These are phyloP conservation scores for Madurella fahalii DNA, from an alignment of 2,329 filamentous ascomycete genomes.

Conservation along the genomic window DNA sequence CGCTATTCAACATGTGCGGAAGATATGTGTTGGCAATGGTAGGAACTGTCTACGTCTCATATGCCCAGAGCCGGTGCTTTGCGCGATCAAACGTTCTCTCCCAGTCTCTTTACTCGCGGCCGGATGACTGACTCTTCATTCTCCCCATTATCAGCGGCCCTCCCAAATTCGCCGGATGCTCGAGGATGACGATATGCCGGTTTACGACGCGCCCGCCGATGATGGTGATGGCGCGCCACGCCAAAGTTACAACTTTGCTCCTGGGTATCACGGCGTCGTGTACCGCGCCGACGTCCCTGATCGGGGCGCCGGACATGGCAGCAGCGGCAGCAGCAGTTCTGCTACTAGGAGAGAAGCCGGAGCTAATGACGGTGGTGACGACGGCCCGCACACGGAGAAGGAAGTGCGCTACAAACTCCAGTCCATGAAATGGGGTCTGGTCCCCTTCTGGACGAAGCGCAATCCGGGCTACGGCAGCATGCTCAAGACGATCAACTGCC, in stretches of 20 bases:
- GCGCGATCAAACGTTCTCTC: too few relatives aligned
- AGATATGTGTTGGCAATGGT: slow-evolving; percentile 36
- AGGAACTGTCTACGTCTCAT: slow-evolving; percentile 24
- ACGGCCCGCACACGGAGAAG: not conserved
- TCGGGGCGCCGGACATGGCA: slow-evolving; percentile 45
- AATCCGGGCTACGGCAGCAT: slow-evolving; percentile 72
- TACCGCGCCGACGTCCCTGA: slow-evolving; percentile 73
- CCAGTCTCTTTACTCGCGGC: too few relatives aligned
- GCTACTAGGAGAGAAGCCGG: not conserved
- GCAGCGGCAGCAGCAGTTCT: not conserved
- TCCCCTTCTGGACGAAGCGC: slow-evolving; percentile 90
- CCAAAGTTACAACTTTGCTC: slow-evolving; percentile 89
- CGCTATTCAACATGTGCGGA: slow-evolving; percentile 32
- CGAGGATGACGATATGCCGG: slow-evolving; percentile 68
- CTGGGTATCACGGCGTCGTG: slow-evolving; percentile 78
- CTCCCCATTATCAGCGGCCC: slow-evolving; percentile 55
- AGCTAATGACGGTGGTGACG: not conserved
- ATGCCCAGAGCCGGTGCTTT: not conserved
- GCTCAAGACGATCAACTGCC: slow-evolving; percentile 91
- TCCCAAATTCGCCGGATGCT: slow-evolving; percentile 71
- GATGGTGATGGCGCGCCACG: slow-evolving; percentile 57
- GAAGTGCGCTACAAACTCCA: slow-evolving; percentile 70
- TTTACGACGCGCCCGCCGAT: slow-evolving; percentile 68
- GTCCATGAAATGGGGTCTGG: slow-evolving; percentile 91
- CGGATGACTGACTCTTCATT: not conserved